These are phyloP conservation scores for Apophysomyces elegans DNA, from an alignment of 371 early-diverging fungal genomes.

Conservation along the genomic window DNA sequence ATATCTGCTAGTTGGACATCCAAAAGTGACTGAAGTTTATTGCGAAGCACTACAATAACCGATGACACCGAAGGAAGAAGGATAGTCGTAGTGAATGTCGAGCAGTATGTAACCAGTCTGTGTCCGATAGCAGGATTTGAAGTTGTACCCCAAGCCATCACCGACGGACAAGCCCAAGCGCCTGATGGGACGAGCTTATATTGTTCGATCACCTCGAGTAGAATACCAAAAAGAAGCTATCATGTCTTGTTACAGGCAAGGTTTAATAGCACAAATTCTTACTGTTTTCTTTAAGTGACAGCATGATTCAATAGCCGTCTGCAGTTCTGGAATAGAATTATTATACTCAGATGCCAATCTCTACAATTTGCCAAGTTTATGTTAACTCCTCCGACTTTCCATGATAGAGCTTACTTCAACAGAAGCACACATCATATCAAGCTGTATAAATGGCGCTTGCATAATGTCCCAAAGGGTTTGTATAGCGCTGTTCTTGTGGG, in stretches of 20 bases:
- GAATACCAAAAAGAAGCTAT: slow-evolving; percentile 5
- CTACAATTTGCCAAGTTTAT: background rate
- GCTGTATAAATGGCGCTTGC: background rate
- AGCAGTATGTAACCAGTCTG: background rate
- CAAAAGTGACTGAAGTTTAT: background rate
- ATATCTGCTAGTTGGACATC: background rate
- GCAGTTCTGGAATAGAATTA: background rate
- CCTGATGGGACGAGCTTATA: background rate
- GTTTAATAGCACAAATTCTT: background rate
- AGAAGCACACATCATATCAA: background rate
- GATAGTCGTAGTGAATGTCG: background rate
- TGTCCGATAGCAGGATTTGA: background rate
- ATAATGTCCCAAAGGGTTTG: background rate
- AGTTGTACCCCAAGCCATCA: slow-evolving; percentile 14
- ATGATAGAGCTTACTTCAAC: background rate
- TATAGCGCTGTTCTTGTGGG: background rate
- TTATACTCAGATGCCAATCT: slow-evolving; percentile 4
- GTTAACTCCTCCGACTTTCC: background rate
- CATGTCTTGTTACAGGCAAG: too few relatives aligned
- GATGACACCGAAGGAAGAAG: background rate
- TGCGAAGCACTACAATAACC: background rate
- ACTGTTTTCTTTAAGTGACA: slow-evolving; percentile 1
- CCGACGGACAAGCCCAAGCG: slow-evolving; percentile 15
- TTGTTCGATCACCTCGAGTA: slow-evolving; percentile 12
- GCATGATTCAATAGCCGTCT: background rate